Evolutionary conservation across 768 basidiomycete species (phyloP), one percentile per base, ranked within the genome.

Genomic region (Lyophyllum shimeji): DNA sequence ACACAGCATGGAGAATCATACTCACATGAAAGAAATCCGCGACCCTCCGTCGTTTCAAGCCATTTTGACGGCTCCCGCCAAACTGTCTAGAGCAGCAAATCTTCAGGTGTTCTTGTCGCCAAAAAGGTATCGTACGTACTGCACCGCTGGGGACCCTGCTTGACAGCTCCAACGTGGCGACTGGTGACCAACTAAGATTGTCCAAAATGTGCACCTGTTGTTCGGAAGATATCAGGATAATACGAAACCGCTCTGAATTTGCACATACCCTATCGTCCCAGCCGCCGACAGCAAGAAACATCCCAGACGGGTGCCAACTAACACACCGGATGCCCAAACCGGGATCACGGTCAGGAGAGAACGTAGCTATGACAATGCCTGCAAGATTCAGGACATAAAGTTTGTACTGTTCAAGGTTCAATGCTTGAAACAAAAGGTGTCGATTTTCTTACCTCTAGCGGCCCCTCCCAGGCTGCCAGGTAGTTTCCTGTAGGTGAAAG

Each of bases 41-140:
- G 83, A 24, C 90, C 92, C 64, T 88, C 82, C 0, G 92, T 93
- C 0, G 86, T 77, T 67, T 89, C 89, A 40, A 93, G 71, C 95
- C 95, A 98, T 58, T 85, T 85, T 0, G 77, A 63, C 1, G 95
- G 93, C 67, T 98, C 95, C 56, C 86, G 80, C 95, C 95, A 98
- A 12, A 91, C 74, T 11, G 71, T 80, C 95, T 96, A 23, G 11
- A 47, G 52, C 43, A 49, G 6, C 7, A 55, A 24, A 59, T 34
- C 15, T n/a, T 23, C 8, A 46, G 15, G 17, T 7, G 25, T 39
- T 17, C 50, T 50, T 13, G 29, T 20, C 29, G 46, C 5, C 25
- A 7, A 20, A 23, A 33, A 56, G 33, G 31, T 47, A 24, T 11
- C 25, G 27, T 18, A 71, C 87, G 58, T 68, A 92, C 89, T 50